Conservation (phyloP, 345 rosid genomes). For the Erysimum cheiranthoides region DNA sequence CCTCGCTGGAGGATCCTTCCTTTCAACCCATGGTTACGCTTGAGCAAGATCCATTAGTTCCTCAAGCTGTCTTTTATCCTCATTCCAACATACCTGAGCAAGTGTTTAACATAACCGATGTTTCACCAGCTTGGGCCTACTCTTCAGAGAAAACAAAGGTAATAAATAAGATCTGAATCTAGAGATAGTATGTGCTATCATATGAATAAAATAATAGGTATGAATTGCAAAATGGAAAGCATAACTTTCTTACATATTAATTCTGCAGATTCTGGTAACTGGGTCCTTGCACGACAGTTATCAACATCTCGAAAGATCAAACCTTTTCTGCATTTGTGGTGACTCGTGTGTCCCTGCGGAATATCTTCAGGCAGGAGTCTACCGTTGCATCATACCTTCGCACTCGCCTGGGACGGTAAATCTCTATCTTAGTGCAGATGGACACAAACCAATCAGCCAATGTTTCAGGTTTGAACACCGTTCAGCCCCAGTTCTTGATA, state of each 20-base stretch:
- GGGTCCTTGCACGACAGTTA: slow-evolving; percentile 70
- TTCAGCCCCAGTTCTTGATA: slow-evolving; percentile 46
- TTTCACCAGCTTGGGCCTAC: slow-evolving; percentile 87
- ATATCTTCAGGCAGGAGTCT: slow-evolving; percentile 77
- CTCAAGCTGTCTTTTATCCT: slow-evolving; percentile 49
- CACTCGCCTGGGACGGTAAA: slow-evolving; percentile 70
- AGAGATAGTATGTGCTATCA: not conserved
- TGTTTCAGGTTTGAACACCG: slow-evolving; percentile 76
- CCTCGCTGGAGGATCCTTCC: slow-evolving; percentile 54
- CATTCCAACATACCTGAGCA: slow-evolving; percentile 56
- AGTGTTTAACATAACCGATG: slow-evolving; percentile 72
- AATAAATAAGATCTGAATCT: not conserved
- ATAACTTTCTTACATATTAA: slow-evolving; percentile 6
- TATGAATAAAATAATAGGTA: not conserved
- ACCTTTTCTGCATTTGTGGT: slow-evolving; percentile 76
- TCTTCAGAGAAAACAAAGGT: slow-evolving; percentile 88
- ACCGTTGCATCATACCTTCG: slow-evolving; percentile 75
- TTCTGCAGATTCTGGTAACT: slow-evolving; percentile 69
- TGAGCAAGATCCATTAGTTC: slow-evolving; percentile 49
- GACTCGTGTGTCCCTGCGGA: slow-evolving; percentile 64
- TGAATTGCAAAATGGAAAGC: not conserved
- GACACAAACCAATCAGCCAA: slow-evolving; percentile 82
- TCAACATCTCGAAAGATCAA: slow-evolving; percentile 61
- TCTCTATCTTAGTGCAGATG: slow-evolving; percentile 79
- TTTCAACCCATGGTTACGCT: slow-evolving; percentile 57